Evolutionary conservation across 179 eudicot genomes (phyloP).

Genomic region (Dionaea muscipula): DNA sequence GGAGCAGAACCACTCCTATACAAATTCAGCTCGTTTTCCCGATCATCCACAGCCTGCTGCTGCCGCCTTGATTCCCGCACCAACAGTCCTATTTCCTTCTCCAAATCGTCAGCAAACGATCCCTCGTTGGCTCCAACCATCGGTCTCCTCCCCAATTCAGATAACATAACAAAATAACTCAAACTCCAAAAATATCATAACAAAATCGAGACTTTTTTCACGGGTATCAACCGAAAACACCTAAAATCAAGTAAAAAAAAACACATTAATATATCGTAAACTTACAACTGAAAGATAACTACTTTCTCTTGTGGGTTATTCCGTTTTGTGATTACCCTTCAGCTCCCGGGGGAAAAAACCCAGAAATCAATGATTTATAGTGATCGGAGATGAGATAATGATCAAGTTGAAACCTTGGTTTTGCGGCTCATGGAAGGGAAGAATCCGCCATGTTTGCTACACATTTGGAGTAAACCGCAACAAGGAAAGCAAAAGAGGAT

Average conservation of each 20-base stretch:
- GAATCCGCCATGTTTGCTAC: conserved; percentile 13
- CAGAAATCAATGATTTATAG: not conserved
- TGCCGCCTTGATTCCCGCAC: conserved; percentile 6
- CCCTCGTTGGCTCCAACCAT: conserved; percentile 42
- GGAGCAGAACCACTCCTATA: conserved; percentile 95
- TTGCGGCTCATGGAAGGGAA: not conserved
- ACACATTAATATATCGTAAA: not conserved
- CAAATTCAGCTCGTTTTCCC: conserved; percentile 51
- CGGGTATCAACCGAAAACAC: conserved; percentile 5
- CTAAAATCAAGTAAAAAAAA: conserved; percentile 2
- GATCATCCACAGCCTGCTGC: conserved; percentile 16
- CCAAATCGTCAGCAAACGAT: conserved; percentile 14
- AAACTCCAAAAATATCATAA: not conserved
- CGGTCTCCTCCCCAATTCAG: conserved; percentile 56
- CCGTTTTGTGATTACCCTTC: not conserved
- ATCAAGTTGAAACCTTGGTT: conserved; percentile 13
- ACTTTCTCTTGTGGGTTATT: not conserved
- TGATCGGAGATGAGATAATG: conserved; percentile 18
- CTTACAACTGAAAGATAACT: not conserved
- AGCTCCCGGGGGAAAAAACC: not conserved
- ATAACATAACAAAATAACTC: conserved; percentile 25
- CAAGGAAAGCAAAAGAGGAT: not conserved
- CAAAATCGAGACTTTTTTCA: not conserved
- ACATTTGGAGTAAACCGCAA: conserved; percentile 1
- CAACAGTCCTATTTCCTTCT: conserved; percentile 12